Percentiles rank a stretch among this genome's conserved stretches.
Evolutionary conservation across 1,284 basidiomycete species (phyloP).

Genomic region (Trametes pubescens): DNA sequence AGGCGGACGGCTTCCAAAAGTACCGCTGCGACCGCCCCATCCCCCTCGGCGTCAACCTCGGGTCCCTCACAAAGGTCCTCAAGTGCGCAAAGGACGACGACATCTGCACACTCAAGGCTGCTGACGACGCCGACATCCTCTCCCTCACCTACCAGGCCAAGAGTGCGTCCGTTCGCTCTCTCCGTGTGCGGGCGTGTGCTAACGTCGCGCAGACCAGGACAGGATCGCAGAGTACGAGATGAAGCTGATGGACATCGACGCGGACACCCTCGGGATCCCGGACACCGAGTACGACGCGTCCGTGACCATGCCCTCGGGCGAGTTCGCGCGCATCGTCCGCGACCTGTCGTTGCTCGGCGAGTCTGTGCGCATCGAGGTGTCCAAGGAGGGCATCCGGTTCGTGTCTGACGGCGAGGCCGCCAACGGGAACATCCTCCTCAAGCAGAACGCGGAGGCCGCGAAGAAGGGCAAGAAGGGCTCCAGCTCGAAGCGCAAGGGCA

Average conservation of each 20-base stretch:
- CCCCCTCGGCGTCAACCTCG: constrained; percentile 92
- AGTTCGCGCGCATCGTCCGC: constrained; percentile 93
- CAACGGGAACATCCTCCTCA: constrained; percentile 88
- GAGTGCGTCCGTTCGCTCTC: constrained; percentile 60
- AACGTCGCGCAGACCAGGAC: constrained; percentile 75
- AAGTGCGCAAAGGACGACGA: constrained; percentile 99
- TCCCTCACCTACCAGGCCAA: constrained; percentile 93
- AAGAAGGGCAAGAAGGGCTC: constrained; percentile 46
- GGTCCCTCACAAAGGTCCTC: constrained; percentile 93
- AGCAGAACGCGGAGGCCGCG: constrained; percentile 63
- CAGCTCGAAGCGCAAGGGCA: constrained; percentile 42
- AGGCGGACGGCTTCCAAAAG: constrained; percentile 81
- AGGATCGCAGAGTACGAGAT: constrained; percentile 98
- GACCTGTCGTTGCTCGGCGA: constrained; percentile 95
- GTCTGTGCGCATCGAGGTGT: constrained; percentile 94
- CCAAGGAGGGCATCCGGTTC: constrained; percentile 97
- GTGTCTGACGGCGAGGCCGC: constrained; percentile 94
- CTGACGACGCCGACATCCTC: constrained; percentile 91
- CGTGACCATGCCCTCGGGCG: constrained; percentile 86
- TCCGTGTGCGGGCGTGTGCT: neutral
- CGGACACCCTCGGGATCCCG: constrained; percentile 96
- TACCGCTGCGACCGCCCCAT: constrained; percentile 98
- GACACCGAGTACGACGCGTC: constrained; percentile 98
- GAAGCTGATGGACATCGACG: constrained; percentile 99
- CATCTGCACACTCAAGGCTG: constrained; percentile 89